Percentiles rank a stretch among this genome's conserved stretches.
Evolutionary conservation across 768 basidiomycete species (phyloP).

Genomic region (Termitomyces sp.): DNA sequence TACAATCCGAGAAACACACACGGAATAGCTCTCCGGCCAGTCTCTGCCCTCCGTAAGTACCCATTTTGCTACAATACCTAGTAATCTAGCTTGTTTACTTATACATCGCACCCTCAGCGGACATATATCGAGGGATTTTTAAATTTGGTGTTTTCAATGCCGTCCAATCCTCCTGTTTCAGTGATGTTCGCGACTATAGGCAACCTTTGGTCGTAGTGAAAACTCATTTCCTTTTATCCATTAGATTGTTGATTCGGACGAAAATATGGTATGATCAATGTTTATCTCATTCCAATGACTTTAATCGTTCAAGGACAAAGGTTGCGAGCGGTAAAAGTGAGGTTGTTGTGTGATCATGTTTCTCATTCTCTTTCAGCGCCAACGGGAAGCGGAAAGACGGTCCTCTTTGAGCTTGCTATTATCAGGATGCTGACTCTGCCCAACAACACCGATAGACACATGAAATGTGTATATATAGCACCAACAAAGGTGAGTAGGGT

Average conservation of each 20-base stretch:
- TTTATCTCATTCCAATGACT: not conserved
- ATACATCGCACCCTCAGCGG: slow-evolving; percentile 48
- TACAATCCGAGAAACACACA: slow-evolving; percentile 32
- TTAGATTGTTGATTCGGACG: slow-evolving; percentile 55
- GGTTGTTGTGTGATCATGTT: not conserved
- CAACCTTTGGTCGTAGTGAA: not conserved
- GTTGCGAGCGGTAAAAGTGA: slow-evolving; percentile 61
- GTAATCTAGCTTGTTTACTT: not conserved
- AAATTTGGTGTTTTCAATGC: slow-evolving; percentile 91
- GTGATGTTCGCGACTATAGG: slow-evolving; percentile 46
- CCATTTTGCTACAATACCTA: not conserved
- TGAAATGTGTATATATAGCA: slow-evolving; percentile 87
- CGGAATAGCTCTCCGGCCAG: slow-evolving; percentile 57
- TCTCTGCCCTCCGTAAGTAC: slow-evolving; percentile 67
- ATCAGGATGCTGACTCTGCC: slow-evolving; percentile 62
- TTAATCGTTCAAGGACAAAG: slow-evolving; percentile 29
- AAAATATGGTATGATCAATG: slow-evolving; percentile 56
- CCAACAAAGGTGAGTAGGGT: slow-evolving; percentile 70
- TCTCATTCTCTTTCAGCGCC: slow-evolving; percentile 57
- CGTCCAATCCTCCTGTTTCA: slow-evolving; percentile 82
- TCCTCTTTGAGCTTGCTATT: slow-evolving; percentile 88
- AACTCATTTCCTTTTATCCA: not conserved
- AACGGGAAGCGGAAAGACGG: slow-evolving; percentile 95
- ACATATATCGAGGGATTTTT: slow-evolving; percentile 77
- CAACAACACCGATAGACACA: slow-evolving; percentile 26